These are phyloP conservation scores for Ceratocystiopsis minuta DNA, from an alignment of 2,329 filamentous ascomycete genomes.

Conservation along the genomic window DNA sequence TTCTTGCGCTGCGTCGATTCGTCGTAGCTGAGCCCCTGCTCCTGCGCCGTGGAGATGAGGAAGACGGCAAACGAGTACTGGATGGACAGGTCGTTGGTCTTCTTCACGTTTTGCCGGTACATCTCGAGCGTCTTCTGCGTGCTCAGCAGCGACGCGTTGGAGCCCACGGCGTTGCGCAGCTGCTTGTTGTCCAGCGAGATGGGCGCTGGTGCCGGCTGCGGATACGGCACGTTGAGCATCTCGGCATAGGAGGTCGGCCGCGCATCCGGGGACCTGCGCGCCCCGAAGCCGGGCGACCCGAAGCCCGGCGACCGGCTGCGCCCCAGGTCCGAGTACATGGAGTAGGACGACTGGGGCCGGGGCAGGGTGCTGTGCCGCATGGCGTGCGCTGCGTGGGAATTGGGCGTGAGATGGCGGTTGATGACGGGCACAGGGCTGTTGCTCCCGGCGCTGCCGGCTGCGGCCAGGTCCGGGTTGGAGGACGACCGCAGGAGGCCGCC, in stretches of 20 bases:
- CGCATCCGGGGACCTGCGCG: conserved; percentile 36
- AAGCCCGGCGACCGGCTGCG: conserved; percentile 44
- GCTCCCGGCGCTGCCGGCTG: conserved; percentile 16
- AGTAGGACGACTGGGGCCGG: conserved; percentile 62
- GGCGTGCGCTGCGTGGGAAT: conserved; percentile 31
- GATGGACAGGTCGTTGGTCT: conserved; percentile 75
- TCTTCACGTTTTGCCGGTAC: conserved; percentile 94
- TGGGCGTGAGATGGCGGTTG: conserved; percentile 46
- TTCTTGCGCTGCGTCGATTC: conserved; percentile 27
- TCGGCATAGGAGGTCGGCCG: conserved; percentile 38
- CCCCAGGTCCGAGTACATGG: conserved; percentile 50
- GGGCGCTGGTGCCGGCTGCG: conserved; percentile 53
- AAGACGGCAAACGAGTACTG: conserved; percentile 96
- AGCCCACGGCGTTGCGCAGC: conserved; percentile 62
- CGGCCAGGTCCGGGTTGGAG: conserved; percentile 34
- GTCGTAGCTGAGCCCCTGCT: conserved; percentile 43
- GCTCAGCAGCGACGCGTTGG: conserved; percentile 78
- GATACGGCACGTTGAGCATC: conserved; percentile 53
- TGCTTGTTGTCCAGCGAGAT: conserved; percentile 63
- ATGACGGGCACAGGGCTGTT: conserved; percentile 13
- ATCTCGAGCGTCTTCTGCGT: conserved; percentile 91
- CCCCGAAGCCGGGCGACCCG: conserved; percentile 24
- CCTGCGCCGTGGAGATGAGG: conserved; percentile 74
- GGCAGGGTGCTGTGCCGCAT: conserved; percentile 39
- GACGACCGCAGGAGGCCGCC: conserved; percentile 26